Conservation (phyloP, 2,329 filamentous ascomycete species). For the Colletotrichum truncatum region DNA sequence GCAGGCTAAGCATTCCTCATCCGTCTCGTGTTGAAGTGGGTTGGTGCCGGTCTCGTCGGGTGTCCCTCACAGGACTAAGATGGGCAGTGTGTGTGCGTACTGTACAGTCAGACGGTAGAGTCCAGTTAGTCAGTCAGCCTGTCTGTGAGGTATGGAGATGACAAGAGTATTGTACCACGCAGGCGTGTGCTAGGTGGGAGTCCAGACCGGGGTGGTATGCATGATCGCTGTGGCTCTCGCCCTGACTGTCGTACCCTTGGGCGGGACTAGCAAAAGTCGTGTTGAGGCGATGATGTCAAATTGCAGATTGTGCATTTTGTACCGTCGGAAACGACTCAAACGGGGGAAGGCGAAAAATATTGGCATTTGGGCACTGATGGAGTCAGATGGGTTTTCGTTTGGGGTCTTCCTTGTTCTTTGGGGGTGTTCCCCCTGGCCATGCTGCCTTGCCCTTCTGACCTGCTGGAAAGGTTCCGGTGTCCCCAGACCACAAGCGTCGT, state of each 20-base stretch:
- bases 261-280: conserved; percentile 1
- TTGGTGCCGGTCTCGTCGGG: conserved; percentile 17
- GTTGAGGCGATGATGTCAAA: conserved; percentile 26
- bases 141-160: neutral
- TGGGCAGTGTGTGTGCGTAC: neutral
- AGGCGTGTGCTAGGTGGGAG: neutral
- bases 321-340: neutral
- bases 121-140: too few species aligned
- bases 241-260: neutral
- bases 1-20: conserved; percentile 11
- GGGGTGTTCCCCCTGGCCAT: neutral
- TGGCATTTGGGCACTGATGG: conserved; percentile 7
- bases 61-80: neutral
- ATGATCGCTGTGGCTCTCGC: conserved; percentile 15
- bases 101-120: neutral
- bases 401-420: neutral
- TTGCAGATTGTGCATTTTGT: conserved; percentile 4
- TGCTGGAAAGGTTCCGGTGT: conserved; percentile 2
- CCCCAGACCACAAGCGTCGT: neutral
- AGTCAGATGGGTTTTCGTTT: conserved; percentile 3
- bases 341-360: neutral
- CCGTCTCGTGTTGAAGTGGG: neutral
- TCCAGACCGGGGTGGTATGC: conserved; percentile 12
- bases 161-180: too few species aligned
- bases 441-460: conserved; percentile 4